Evolutionary conservation across 2,329 filamentous ascomycete genomes (phyloP), one percentile per base, ranked within the genome.

Genomic region (Fusarium avenaceum): DNA sequence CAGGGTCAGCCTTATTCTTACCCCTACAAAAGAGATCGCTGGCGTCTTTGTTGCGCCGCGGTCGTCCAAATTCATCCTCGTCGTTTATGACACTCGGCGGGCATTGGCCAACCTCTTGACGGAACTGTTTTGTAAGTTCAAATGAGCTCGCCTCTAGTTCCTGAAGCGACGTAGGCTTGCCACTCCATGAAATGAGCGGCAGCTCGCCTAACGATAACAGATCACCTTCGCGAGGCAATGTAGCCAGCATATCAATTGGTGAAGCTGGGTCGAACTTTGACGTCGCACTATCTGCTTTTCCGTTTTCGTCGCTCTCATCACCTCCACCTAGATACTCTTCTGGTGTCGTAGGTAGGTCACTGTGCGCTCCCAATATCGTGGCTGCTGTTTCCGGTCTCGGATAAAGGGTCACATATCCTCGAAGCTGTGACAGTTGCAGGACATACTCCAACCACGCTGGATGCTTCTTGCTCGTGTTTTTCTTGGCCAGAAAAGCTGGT

Each of bases 381-480:
- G 72, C 82, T 39, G 75, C 84, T 49, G 77, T 85, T 65, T 80
- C 78, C 20, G 87, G 83, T 38, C 89, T 87, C 0, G 95, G 95
- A 74, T 97, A 97, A 1, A 97, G 79, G 53, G 92, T 89, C 71
- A 87, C 89, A 79, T 96, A 97, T 14, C 92, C 92, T 28, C 92
- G 87, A 5, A 89, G 87, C 14, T 91, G 88, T 66, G 92, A 91
- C 17, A 97, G 85, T 74, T 93, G 90, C 38, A 96, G 83, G 57
- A 92, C 83, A 69, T 93, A 90, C 78, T 96, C 92, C 57, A 93
- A 84, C 90, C 93, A 96, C 1, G 91, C 85, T 0, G 93, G 92
- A 51, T 90, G 88, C 13, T 83, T 86, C 66, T 89, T 89, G 48
- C 89, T 88, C n/a, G 94, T 84, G 13, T 85, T 67, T 74, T 92